Percentiles rank a stretch among this genome's conserved stretches.
phyloP scores from a whole-genome alignment of 768 basidiomycete species.

The Termitomyces sp. region DNA sequence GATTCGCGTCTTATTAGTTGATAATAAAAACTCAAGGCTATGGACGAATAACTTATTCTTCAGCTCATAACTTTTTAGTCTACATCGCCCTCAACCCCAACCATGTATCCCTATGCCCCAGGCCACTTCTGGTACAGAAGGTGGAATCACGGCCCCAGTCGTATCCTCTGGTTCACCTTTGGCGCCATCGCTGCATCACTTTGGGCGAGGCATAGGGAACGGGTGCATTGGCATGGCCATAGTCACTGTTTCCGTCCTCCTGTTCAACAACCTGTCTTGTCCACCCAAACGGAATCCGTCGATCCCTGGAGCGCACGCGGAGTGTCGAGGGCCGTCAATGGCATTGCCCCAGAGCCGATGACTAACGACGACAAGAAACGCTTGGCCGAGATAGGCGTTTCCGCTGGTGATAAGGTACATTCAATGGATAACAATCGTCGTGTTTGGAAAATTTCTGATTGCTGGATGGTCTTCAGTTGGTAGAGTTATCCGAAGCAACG shows the following conservation, averaged over 20 bases:
- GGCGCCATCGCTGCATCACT: slow-evolving; percentile 47
- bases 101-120: slow-evolving; percentile 12
- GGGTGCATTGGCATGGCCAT: slow-evolving; percentile 19
- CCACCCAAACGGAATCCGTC: slow-evolving; percentile 5
- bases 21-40: background rate
- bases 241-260: slow-evolving; percentile 28
- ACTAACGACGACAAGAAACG: slow-evolving; percentile 41
- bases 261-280: slow-evolving; percentile 10
- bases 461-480: slow-evolving; percentile 36
- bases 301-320: slow-evolving; percentile 16
- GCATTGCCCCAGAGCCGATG: slow-evolving; percentile 19
- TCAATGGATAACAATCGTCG: background rate
- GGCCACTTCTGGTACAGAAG: slow-evolving; percentile 8
- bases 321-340: slow-evolving; percentile 26
- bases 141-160: slow-evolving; percentile 39
- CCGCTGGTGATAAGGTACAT: slow-evolving; percentile 49
- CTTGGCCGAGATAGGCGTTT: slow-evolving; percentile 38
- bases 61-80: background rate
- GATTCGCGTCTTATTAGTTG: background rate
- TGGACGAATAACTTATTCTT: background rate
- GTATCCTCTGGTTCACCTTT: slow-evolving; percentile 65
- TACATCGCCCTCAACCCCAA: background rate
- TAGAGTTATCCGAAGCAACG: slow-evolving; percentile 63
- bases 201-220: slow-evolving; percentile 39
- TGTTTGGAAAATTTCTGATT: background rate